A percentile compares a stretch with the other conserved stretches of the same genome.
Evolutionary conservation across 139 green algal genomes (phyloP).

Genomic region (Chlorella sp.): DNA sequence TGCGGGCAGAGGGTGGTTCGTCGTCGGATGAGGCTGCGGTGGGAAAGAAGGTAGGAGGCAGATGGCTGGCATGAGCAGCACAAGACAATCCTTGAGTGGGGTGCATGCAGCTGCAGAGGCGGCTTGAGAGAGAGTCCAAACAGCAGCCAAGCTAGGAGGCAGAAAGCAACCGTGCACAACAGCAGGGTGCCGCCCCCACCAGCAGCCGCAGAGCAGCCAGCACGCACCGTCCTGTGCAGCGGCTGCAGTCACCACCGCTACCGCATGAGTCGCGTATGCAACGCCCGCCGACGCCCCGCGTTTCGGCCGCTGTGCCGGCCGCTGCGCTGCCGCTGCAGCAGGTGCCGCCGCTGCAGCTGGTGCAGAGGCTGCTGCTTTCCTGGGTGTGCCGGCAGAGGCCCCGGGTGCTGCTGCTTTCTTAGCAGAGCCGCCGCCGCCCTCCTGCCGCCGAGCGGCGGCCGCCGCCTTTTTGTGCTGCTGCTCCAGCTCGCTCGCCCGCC

Average conservation of each 20-base stretch:
- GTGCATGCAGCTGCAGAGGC: too few relatives aligned
- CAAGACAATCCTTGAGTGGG: too few relatives aligned
- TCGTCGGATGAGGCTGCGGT: conserved; percentile 8
- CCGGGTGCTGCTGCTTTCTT: neutral
- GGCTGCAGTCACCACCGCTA: neutral
- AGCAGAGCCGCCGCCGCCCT: neutral
- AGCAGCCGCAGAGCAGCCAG: neutral
- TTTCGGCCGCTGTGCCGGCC: neutral
- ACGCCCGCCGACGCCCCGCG: conserved; percentile 15
- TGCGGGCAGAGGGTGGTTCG: conserved; percentile 11
- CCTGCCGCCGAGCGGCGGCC: neutral
- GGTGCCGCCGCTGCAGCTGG: neutral
- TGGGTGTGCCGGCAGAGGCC: neutral
- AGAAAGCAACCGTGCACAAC: neutral
- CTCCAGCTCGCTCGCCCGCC: neutral
- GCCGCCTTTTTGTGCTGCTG: neutral
- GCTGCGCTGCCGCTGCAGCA: neutral
- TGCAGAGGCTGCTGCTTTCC: neutral
- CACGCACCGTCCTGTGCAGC: conserved; percentile 8
- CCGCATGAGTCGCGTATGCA: neutral
- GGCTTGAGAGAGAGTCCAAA: neutral
- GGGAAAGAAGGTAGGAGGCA: neutral
- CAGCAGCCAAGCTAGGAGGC: neutral
- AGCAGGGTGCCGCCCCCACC: neutral
- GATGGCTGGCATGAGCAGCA: neutral